These are phyloP conservation scores for Gossypium aridum DNA, from an alignment of 441 rosid genomes.

Conservation along the genomic window DNA sequence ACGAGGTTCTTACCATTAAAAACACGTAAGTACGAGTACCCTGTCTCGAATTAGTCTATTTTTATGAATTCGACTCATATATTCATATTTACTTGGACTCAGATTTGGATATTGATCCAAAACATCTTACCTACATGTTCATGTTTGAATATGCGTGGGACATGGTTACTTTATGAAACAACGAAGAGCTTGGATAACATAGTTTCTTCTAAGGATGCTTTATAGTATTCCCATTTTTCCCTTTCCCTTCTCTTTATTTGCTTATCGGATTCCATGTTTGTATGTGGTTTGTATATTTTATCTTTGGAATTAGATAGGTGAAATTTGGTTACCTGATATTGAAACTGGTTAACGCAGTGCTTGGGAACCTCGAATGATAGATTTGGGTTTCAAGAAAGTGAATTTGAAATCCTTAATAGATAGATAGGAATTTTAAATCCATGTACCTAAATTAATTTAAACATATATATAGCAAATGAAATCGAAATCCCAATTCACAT, in stretches of 20 bases:
- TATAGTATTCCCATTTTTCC: not conserved
- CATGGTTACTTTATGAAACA: not conserved
- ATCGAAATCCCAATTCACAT: too few relatives aligned
- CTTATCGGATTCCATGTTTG: not conserved
- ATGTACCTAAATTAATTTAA: not conserved
- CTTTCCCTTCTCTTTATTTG: not conserved
- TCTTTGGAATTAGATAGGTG: too few relatives aligned
- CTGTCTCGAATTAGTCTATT: not conserved
- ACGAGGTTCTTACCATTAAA: constrained; percentile 76
- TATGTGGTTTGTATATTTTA: not conserved
- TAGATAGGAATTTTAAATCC: not conserved
- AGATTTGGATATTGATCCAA: not conserved
- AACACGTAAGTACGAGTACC: constrained; percentile 57
- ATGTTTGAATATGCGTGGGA: not conserved
- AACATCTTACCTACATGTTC: not conserved
- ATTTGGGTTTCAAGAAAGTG: too few relatives aligned
- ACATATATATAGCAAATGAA: too few relatives aligned
- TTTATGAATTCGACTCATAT: not conserved
- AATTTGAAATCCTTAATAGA: too few relatives aligned
- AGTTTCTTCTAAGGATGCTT: not conserved
- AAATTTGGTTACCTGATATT: too few relatives aligned
- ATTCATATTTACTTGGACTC: not conserved
- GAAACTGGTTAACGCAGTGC: not conserved
- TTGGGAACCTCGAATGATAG: too few relatives aligned
- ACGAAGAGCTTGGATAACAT: not conserved